Conservation (phyloP, 2,329 filamentous ascomycete species). For the Aspergillus persii region DNA sequence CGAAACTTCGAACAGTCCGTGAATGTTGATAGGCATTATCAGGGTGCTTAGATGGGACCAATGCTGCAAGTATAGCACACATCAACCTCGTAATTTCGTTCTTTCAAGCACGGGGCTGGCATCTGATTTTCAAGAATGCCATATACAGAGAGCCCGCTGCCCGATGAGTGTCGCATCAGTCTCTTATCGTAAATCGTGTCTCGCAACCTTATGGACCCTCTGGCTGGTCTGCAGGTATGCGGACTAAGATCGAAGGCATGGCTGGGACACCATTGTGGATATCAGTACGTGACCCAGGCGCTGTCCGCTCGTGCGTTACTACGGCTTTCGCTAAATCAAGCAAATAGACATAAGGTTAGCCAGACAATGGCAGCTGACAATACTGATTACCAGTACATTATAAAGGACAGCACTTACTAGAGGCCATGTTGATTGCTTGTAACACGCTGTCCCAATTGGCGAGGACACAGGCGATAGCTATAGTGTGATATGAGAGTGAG, state of each 20-base stretch:
- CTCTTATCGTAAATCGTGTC: background rate
- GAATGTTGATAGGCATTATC: too few species aligned
- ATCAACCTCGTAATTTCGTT: background rate
- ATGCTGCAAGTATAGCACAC: background rate
- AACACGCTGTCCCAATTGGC: conserved; percentile 67
- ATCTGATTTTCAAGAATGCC: background rate
- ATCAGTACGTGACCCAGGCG: conserved; percentile 13
- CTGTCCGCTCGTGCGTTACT: conserved; percentile 16
- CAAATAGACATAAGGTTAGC: background rate
- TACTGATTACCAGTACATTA: background rate
- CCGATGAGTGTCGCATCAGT: background rate
- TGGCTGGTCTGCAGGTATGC: conserved; percentile 35
- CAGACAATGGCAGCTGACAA: background rate
- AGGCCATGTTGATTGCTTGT: conserved; percentile 63
- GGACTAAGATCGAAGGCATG: conserved; percentile 43
- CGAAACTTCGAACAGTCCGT: background rate
- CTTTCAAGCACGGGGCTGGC: background rate
- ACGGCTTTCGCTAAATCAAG: conserved; percentile 26
- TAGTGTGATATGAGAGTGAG: background rate
- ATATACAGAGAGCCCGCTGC: background rate
- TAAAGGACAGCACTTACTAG: conserved; percentile 47
- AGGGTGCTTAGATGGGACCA: too few species aligned
- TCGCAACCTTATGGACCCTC: background rate
- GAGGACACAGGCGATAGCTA: conserved; percentile 64
- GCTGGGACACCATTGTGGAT: conserved; percentile 65